Evolutionary conservation across 1,284 basidiomycete species (phyloP).

Genomic region (Fomitopsis pinicola): DNA sequence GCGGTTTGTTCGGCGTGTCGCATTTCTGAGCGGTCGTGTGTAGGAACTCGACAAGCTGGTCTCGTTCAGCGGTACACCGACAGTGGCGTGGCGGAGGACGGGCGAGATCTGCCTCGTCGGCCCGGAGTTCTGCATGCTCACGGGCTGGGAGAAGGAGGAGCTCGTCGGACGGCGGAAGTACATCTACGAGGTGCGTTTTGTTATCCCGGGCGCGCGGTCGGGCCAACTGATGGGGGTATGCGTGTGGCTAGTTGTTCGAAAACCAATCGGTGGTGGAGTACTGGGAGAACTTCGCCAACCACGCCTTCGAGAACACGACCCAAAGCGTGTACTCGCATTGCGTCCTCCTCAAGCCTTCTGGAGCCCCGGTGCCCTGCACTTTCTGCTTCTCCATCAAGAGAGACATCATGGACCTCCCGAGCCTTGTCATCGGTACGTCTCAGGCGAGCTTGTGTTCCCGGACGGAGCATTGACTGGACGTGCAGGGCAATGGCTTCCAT

Average conservation of each 20-base stretch:
- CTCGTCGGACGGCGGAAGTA: constrained; percentile 77
- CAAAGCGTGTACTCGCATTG: constrained; percentile 93
- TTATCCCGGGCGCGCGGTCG: neutral
- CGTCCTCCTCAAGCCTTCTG: constrained; percentile 78
- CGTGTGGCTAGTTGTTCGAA: constrained; percentile 65
- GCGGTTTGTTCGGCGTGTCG: neutral
- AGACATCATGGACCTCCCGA: constrained; percentile 86
- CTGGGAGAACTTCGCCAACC: constrained; percentile 92
- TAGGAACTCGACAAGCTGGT: constrained; percentile 97
- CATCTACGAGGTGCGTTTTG: constrained; percentile 76
- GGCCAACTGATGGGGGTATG: neutral
- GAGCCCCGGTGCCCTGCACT: constrained; percentile 80
- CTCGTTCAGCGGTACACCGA: constrained; percentile 97
- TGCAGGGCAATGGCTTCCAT: constrained; percentile 75
- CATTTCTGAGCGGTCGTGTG: neutral
- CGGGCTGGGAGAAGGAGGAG: constrained; percentile 84
- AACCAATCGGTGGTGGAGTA: constrained; percentile 90
- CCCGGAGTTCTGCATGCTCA: constrained; percentile 93
- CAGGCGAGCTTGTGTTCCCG: neutral
- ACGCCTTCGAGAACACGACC: constrained; percentile 94
- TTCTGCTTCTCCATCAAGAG: constrained; percentile 93
- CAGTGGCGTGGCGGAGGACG: constrained; percentile 97
- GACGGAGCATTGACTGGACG: neutral
- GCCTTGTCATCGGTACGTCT: constrained; percentile 73
- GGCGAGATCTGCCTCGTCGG: constrained; percentile 97